These are phyloP conservation scores for Polytrichum formosum DNA, from an alignment of 225 moss, liverwort and hornwort species.

Conservation along the genomic window DNA sequence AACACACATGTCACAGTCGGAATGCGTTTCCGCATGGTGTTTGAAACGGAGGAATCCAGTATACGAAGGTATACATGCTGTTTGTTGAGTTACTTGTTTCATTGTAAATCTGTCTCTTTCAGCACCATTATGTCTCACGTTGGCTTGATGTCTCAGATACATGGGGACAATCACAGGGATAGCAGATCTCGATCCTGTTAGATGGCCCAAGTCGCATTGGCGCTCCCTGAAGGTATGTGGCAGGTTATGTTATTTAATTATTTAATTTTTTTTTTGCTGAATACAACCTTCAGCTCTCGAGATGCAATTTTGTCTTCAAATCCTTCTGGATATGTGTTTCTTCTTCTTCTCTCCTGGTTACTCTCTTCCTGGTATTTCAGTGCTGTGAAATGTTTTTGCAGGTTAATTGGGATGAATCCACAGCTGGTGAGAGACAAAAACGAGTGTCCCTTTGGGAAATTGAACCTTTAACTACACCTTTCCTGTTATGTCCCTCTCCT, in stretches of 20 bases:
- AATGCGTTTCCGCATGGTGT: slow-evolving; percentile 99
- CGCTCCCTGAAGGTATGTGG: slow-evolving; percentile 79
- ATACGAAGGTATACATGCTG: slow-evolving; percentile 68
- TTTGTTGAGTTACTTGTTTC: not conserved
- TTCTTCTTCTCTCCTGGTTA: too few relatives aligned
- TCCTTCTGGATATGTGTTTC: too few relatives aligned
- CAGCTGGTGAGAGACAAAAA: slow-evolving; percentile 94
- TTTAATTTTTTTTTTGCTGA: not conserved
- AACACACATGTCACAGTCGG: slow-evolving; percentile 86
- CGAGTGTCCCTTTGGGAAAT: slow-evolving; percentile 98
- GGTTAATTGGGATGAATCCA: slow-evolving; percentile 99
- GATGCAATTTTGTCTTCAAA: too few relatives aligned
- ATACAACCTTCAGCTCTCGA: too few relatives aligned
- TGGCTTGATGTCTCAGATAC: slow-evolving; percentile 55
- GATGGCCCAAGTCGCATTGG: slow-evolving; percentile 97
- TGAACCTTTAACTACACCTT: slow-evolving; percentile 87
- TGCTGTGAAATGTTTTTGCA: slow-evolving; percentile 14
- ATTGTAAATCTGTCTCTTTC: not conserved
- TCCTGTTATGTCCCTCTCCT: slow-evolving; percentile 76
- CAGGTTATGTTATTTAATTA: slow-evolving; percentile 2
- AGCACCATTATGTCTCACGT: not conserved
- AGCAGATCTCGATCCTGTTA: slow-evolving; percentile 76
- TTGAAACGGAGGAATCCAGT: slow-evolving; percentile 96
- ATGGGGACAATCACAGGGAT: slow-evolving; percentile 97
- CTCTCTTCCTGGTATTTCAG: too few relatives aligned